Base-by-base conservation (phyloP, 495 filamentous ascomycete species). In the Xylaria curta region DNA sequence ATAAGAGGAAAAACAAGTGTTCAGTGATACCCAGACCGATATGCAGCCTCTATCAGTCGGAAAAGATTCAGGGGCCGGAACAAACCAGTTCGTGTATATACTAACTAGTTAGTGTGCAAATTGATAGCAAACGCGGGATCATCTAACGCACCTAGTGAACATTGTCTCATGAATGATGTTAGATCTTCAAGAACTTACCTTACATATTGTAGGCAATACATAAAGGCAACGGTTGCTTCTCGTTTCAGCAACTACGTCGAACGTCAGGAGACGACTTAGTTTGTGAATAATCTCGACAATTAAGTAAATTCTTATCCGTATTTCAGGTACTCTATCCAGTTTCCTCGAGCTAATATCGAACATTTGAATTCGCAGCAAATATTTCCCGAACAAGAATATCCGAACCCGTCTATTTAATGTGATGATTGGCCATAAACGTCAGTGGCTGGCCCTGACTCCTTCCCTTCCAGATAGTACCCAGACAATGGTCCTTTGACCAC, bases 21-120 rank as follows among this genome's bases (percentile, higher is more conserved):
- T 19, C 46, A 31, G 40, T 36, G 63, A 72, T 72, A 68, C 62
- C 70, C 60, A 53, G 70, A 60, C 69, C 66, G 15, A 2, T 47
- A 44, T 60, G 36, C 26, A n/a, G 66, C 17, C 54, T 31, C 53
- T 68, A 15, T 10, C 10, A 33, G n/a, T 28, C 24, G 38, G 38
- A 38, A 59, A 59, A 47, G 66, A 33, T 53, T 47, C 21, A 15
- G 10, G 66, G 28, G n/a, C 19, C 4, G 33, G 26, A 26, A 24
- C 26, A 58, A 42, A 31, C 21, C 1, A 31, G 24, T 49, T 51
- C 8, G 38, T 46, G 24, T 59, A 9, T 58, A 56, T 28, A 36
- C 40, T 59, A 42, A 59, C 21, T 63, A 2, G 12, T 24, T 42
- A 38, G n/a, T 24, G 26, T 42, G 21, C 12, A 6, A 24, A 44